Conservation (phyloP, 768 basidiomycete species). For the Pleurotus tuoliensis region DNA sequence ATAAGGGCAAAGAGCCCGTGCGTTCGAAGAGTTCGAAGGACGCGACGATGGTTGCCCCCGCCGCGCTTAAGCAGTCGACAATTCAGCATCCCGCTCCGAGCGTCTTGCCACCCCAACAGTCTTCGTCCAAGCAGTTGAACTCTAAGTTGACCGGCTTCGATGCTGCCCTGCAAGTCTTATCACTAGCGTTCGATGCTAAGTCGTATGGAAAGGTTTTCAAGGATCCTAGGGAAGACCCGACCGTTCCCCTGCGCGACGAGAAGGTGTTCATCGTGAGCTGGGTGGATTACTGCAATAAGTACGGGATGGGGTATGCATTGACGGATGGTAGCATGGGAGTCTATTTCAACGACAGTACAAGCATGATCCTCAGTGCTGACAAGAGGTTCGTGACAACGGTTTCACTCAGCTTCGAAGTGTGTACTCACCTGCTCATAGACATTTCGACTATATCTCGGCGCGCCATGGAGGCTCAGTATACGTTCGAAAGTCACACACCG, state of each 20-base stretch:
- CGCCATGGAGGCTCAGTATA: slow-evolving; percentile 63
- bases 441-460: slow-evolving; percentile 85
- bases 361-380: slow-evolving; percentile 77
- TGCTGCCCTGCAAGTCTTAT: slow-evolving; percentile 46
- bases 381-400: slow-evolving; percentile 61
- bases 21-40: neutral
- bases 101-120: neutral
- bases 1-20: slow-evolving; percentile 10
- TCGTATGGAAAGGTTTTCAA: slow-evolving; percentile 61
- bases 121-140: slow-evolving; percentile 7
- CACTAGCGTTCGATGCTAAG: slow-evolving; percentile 66
- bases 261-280: slow-evolving; percentile 94
- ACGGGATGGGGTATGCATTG: slow-evolving; percentile 98
- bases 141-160: slow-evolving; percentile 59
- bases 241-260: slow-evolving; percentile 51
- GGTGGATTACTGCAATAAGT: slow-evolving; percentile 99
- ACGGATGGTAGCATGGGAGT: slow-evolving; percentile 95
- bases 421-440: slow-evolving; percentile 38
- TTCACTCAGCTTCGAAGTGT: neutral
- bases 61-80: slow-evolving; percentile 1
- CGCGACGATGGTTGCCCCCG: neutral
- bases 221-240: slow-evolving; percentile 51
- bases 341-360: slow-evolving; percentile 95
- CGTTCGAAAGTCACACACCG: slow-evolving; percentile 66
- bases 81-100: neutral